Evolutionary conservation across 2,329 filamentous ascomycete genomes (phyloP).

Genomic region (Hypoxylon sp.): DNA sequence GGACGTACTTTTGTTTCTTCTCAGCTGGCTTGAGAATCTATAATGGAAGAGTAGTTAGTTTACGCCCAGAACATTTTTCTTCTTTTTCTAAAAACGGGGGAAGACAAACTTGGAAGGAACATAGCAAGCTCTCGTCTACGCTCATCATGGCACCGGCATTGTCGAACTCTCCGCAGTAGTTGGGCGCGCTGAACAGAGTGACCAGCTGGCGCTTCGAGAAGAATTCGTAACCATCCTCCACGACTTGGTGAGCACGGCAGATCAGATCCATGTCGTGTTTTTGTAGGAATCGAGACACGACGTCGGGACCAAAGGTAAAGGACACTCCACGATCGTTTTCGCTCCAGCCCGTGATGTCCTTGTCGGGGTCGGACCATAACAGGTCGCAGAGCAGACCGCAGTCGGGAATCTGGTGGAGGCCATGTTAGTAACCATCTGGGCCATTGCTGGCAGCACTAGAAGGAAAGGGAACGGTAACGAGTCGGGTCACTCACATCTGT

Average conservation of each 20-base stretch:
- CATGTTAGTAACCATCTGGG: slow-evolving; percentile 43
- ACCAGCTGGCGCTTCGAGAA: slow-evolving; percentile 98
- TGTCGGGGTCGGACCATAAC: slow-evolving; percentile 98
- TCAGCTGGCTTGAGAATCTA: slow-evolving; percentile 99
- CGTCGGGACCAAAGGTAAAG: slow-evolving; percentile 97
- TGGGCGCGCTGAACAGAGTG: slow-evolving; percentile 96
- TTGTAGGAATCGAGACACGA: slow-evolving; percentile 95
- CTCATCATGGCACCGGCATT: slow-evolving; percentile 99
- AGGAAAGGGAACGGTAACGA: slow-evolving; percentile 1
- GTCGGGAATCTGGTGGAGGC: slow-evolving; percentile 82
- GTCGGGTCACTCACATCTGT: slow-evolving; percentile 79
- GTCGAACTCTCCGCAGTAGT: slow-evolving; percentile 99
- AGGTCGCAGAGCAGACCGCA: slow-evolving; percentile 97
- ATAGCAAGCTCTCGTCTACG: slow-evolving; percentile 96
- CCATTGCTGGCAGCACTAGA: slow-evolving; percentile 41
- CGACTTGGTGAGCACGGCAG: slow-evolving; percentile 97
- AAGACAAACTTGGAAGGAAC: slow-evolving; percentile 89
- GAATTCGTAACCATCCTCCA: slow-evolving; percentile 99
- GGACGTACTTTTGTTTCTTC: slow-evolving; percentile 99
- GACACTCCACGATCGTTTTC: slow-evolving; percentile 99
- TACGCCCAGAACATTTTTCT: slow-evolving; percentile 23
- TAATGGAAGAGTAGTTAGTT: slow-evolving; percentile 32
- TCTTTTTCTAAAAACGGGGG: background rate
- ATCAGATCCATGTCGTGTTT: slow-evolving; percentile 99
- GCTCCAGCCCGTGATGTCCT: slow-evolving; percentile 98